Percentiles rank a stretch among this genome's conserved stretches.
phyloP scores from a whole-genome alignment of 179 eudicot genomes.

The Kewa caespitosa region DNA sequence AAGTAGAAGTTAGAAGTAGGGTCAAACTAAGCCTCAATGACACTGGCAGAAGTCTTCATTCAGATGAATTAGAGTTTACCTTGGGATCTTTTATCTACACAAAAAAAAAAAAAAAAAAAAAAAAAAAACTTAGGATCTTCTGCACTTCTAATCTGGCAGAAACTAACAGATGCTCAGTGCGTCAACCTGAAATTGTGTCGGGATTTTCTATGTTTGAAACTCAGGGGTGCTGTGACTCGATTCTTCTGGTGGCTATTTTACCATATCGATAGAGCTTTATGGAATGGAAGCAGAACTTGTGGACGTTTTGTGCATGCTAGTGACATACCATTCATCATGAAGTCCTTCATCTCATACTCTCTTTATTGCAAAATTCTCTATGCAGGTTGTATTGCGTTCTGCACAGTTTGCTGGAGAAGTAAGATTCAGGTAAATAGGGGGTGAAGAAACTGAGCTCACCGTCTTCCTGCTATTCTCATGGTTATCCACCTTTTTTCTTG shows the following conservation, averaged over 20 bases:
- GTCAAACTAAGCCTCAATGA: too few species aligned
- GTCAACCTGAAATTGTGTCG: too few species aligned
- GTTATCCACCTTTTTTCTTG: not conserved
- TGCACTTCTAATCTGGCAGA: not conserved
- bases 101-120: too few species aligned
- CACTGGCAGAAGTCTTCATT: not conserved
- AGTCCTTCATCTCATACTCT: slow-evolving; percentile 6
- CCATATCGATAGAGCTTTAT: not conserved
- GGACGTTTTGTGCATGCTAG: not conserved
- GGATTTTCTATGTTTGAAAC: not conserved
- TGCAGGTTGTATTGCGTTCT: slow-evolving; percentile 68
- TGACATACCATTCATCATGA: not conserved
- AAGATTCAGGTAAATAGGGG: slow-evolving; percentile 61
- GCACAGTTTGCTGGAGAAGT: slow-evolving; percentile 90
- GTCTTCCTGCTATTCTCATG: slow-evolving; percentile 3
- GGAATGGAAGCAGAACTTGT: not conserved
- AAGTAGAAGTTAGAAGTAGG: too few species aligned
- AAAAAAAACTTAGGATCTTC: not conserved
- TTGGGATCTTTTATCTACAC: too few species aligned
- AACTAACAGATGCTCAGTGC: not conserved
- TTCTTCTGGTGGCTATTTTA: not conserved
- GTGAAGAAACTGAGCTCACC: not conserved
- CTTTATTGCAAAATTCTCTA: slow-evolving; percentile 22
- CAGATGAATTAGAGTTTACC: not conserved
- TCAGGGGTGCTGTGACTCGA: not conserved